A percentile compares a stretch with the other conserved stretches of the same genome.
These are phyloP conservation scores for Diaporthe australafricana DNA, from an alignment of 2,329 filamentous ascomycete species.

Conservation along the genomic window DNA sequence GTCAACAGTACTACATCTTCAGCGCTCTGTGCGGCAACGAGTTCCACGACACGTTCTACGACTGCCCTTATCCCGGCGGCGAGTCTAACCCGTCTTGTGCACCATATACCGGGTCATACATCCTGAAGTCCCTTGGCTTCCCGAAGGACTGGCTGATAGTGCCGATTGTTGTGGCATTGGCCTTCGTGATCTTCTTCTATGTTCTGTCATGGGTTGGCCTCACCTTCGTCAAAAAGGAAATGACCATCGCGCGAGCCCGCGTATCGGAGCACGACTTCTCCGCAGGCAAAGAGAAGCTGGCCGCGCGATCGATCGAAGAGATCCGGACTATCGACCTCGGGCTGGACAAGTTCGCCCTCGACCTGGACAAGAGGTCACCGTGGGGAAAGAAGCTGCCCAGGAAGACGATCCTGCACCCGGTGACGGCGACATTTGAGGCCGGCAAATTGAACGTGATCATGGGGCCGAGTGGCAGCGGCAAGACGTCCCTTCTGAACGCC, in stretches of 20 bases:
- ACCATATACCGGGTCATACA: conserved; percentile 76
- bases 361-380: conserved; percentile 70
- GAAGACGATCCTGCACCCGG: conserved; percentile 73
- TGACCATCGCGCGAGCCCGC: conserved; percentile 75
- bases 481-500: conserved; percentile 79
- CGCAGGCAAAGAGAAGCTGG: conserved; percentile 78
- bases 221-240: conserved; percentile 73
- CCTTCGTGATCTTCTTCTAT: conserved; percentile 74
- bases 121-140: conserved; percentile 77
- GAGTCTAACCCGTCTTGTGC: conserved; percentile 72
- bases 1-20: conserved; percentile 74
- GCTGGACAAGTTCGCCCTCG: conserved; percentile 72
- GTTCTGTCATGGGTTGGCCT: conserved; percentile 70
- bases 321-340: conserved; percentile 73
- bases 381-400: conserved; percentile 63
- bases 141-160: conserved; percentile 74
- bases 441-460: conserved; percentile 81
- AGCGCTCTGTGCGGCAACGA: conserved; percentile 79
- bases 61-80: conserved; percentile 75
- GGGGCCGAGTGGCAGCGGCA: conserved; percentile 83
- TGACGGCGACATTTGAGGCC: conserved; percentile 75
- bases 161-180: conserved; percentile 72
- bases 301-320: conserved; percentile 60
- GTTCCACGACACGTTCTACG: conserved; percentile 78
- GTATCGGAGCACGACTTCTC: conserved; percentile 71